Conservation (phyloP, 495 filamentous ascomycete genomes). For the Penicillium paxilli region DNA sequence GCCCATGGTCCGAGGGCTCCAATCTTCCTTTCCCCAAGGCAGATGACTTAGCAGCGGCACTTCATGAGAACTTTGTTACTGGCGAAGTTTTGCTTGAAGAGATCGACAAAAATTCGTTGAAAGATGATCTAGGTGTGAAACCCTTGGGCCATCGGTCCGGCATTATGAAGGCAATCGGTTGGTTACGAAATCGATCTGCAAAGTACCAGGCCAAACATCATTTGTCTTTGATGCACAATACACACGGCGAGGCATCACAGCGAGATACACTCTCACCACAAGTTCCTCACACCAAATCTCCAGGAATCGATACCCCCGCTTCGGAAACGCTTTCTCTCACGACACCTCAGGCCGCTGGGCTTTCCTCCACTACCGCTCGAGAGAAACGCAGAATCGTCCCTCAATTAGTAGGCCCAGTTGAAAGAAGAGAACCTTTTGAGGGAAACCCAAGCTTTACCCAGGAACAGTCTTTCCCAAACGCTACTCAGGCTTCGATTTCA, state of each 20-base stretch:
- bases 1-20: conserved; percentile 38
- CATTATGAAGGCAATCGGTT: conserved; percentile 46
- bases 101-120: conserved; percentile 44
- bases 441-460: not conserved
- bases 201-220: conserved; percentile 31
- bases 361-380: not conserved
- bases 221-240: not conserved
- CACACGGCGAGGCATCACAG: not conserved
- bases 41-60: conserved; percentile 44
- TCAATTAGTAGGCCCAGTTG: not conserved
- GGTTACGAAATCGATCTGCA: conserved; percentile 41
- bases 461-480: not conserved
- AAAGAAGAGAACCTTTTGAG: not conserved
- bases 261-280: not conserved
- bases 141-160: conserved; percentile 45
- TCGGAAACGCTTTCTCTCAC: not conserved
- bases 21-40: conserved; percentile 50
- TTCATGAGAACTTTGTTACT: conserved; percentile 60
- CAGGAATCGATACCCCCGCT: not conserved
- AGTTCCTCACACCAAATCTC: not conserved
- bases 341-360: not conserved
- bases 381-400: not conserved
- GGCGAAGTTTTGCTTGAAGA: conserved; percentile 60
- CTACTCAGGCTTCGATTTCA: not conserved
- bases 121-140: conserved; percentile 51